A percentile compares a stretch with the other conserved stretches of the same genome.
These are phyloP conservation scores for Pluteus cervinus DNA, from an alignment of 768 basidiomycete species.

Conservation along the genomic window DNA sequence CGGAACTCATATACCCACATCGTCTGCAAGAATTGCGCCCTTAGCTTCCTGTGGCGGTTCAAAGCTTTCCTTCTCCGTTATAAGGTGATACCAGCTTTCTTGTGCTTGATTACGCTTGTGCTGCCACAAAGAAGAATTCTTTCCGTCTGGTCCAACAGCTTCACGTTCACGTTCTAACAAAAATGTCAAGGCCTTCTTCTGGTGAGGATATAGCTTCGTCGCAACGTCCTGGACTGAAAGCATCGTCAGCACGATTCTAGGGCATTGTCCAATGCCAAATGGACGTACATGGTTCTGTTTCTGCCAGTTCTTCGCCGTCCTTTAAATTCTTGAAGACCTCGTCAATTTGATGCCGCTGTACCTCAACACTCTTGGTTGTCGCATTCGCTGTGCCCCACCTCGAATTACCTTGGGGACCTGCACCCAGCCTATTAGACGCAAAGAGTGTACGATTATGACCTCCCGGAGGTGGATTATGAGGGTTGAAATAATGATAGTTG, in stretches of 20 bases:
- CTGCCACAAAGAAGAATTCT: slow-evolving; percentile 71
- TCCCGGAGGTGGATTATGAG: slow-evolving; percentile 78
- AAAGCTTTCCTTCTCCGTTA: slow-evolving; percentile 74
- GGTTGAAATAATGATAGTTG: slow-evolving; percentile 76
- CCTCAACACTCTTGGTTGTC: slow-evolving; percentile 76
- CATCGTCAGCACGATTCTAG: slow-evolving; percentile 9
- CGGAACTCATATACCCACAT: slow-evolving; percentile 50
- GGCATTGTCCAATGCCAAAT: slow-evolving; percentile 10
- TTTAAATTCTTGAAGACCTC: slow-evolving; percentile 87
- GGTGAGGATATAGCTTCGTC: slow-evolving; percentile 91
- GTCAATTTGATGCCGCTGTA: slow-evolving; percentile 90
- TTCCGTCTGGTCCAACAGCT: slow-evolving; percentile 48
- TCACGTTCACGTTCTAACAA: slow-evolving; percentile 84
- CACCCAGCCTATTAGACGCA: slow-evolving; percentile 34
- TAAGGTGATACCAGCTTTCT: slow-evolving; percentile 69
- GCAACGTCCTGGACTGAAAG: slow-evolving; percentile 60
- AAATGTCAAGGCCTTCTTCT: slow-evolving; percentile 96
- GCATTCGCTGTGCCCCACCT: slow-evolving; percentile 56
- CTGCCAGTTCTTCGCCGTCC: slow-evolving; percentile 78
- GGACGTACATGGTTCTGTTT: slow-evolving; percentile 77
- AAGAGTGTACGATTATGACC: slow-evolving; percentile 44
- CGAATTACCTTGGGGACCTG: slow-evolving; percentile 25
- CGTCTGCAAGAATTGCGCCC: slow-evolving; percentile 93
- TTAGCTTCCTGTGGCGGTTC: slow-evolving; percentile 68
- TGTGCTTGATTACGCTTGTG: slow-evolving; percentile 38